phyloP scores from a whole-genome alignment of 768 basidiomycete species.

The Phallus indusiatus region DNA sequence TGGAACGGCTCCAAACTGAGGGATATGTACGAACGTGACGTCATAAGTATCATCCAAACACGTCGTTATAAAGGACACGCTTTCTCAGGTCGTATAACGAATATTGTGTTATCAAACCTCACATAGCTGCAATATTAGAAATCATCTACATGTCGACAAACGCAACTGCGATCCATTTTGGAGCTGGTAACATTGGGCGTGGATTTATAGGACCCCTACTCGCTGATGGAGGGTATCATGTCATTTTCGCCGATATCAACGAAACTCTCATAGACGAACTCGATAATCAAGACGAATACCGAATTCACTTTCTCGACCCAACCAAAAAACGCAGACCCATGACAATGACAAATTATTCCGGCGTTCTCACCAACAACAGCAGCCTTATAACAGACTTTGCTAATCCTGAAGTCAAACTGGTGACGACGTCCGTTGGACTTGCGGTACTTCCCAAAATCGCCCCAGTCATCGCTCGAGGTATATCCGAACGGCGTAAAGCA shows the following conservation, averaged over 20 bases:
- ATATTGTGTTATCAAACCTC: too few species aligned
- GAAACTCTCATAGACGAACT: slow-evolving; percentile 23
- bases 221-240: slow-evolving; percentile 27
- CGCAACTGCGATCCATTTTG: slow-evolving; percentile 26
- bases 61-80: too few species aligned
- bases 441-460: slow-evolving; percentile 26
- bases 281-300: slow-evolving; percentile 22
- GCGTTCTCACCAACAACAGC: slow-evolving; percentile 12
- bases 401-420: slow-evolving; percentile 17
- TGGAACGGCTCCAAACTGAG: too few species aligned
- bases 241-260: slow-evolving; percentile 28
- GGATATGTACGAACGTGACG: too few species aligned
- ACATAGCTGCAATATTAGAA: too few species aligned
- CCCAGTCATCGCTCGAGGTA: slow-evolving; percentile 24
- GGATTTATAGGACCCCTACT: slow-evolving; percentile 32
- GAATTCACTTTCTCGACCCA: slow-evolving; percentile 24
- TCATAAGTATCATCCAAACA: too few species aligned
- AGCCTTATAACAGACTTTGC: slow-evolving; percentile 15
- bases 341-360: slow-evolving; percentile 12
- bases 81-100: too few species aligned
- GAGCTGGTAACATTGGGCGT: slow-evolving; percentile 30
- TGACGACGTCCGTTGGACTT: slow-evolving; percentile 31
- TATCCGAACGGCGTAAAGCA: slow-evolving; percentile 20
- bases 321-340: background rate
- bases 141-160: background rate